phyloP scores from a whole-genome alignment of 2,329 filamentous ascomycete genomes.

The Colletotrichum noveboracense region DNA sequence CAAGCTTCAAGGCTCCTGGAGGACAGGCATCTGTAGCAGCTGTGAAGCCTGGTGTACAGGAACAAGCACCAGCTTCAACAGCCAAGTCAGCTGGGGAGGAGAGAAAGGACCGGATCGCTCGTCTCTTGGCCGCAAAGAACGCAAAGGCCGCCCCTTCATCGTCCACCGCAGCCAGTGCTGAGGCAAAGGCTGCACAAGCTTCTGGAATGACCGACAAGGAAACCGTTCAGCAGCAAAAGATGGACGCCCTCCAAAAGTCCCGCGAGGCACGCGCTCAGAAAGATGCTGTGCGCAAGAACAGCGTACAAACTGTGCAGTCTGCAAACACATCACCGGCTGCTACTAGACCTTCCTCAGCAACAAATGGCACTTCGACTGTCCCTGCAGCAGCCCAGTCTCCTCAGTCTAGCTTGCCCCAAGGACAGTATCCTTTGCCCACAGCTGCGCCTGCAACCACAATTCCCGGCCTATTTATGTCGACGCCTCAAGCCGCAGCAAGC shows the following conservation, averaged over 20 bases:
- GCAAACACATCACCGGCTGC: background rate
- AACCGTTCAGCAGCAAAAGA: constrained; percentile 74
- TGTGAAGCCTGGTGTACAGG: background rate
- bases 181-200: background rate
- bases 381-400: background rate
- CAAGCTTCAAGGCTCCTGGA: background rate
- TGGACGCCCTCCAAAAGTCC: constrained; percentile 74
- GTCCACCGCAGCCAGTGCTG: background rate
- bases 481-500: constrained; percentile 27
- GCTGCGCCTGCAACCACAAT: constrained; percentile 30
- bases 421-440: background rate
- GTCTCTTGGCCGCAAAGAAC: constrained; percentile 75
- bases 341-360: background rate
- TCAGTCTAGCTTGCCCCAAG: background rate
- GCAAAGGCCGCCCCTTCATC: constrained; percentile 47
- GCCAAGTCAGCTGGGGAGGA: constrained; percentile 55
- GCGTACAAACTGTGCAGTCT: background rate
- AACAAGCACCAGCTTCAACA: background rate
- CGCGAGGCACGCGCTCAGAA: constrained; percentile 48
- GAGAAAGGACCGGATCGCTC: constrained; percentile 78
- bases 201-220: constrained; percentile 68
- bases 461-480: constrained; percentile 41
- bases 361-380: background rate
- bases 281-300: constrained; percentile 26
- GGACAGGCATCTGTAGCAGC: background rate